Conservation (phyloP, 495 filamentous ascomycete species). For the Bathelium albidoporum region DNA sequence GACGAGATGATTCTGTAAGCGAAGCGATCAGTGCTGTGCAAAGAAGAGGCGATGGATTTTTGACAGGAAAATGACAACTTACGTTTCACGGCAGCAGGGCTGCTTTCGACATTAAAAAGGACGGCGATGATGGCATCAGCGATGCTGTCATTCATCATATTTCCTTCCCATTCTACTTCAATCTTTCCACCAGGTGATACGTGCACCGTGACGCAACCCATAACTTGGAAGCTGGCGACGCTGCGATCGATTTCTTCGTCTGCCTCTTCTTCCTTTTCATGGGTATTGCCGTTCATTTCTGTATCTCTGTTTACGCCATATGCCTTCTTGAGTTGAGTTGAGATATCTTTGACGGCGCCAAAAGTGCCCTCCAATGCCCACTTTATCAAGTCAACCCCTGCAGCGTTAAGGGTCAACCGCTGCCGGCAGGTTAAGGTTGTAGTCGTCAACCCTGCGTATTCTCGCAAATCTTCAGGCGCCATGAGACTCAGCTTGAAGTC, state of each 20-base stretch:
- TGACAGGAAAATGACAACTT: conserved; percentile 24
- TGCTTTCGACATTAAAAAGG: conserved; percentile 78
- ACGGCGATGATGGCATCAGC: conserved; percentile 92
- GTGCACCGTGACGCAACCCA: conserved; percentile 77
- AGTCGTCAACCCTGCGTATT: conserved; percentile 90
- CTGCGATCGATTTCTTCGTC: conserved; percentile 48
- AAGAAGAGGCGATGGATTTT: neutral
- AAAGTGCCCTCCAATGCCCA: conserved; percentile 95
- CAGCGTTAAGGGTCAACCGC: conserved; percentile 70
- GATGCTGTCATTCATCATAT: conserved; percentile 93
- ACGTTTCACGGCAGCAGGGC: conserved; percentile 91
- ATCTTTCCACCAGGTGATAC: conserved; percentile 63
- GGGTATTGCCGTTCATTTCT: conserved; percentile 33
- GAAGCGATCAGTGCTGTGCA: conserved; percentile 14
- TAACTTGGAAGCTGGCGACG: conserved; percentile 61
- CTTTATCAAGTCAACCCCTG: conserved; percentile 78
- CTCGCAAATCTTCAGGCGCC: conserved; percentile 88
- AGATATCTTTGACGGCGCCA: conserved; percentile 66
- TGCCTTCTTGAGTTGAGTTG: conserved; percentile 27
- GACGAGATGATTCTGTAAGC: conserved; percentile 3
- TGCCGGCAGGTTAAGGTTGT: conserved; percentile 89
- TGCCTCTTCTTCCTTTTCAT: conserved; percentile 43
- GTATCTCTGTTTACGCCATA: conserved; percentile 34
- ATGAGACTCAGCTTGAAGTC: conserved; percentile 94
- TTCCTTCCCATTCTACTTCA: conserved; percentile 93